phyloP scores from a whole-genome alignment of 83 land plant species.

The Diphasiastrum complanatum region DNA sequence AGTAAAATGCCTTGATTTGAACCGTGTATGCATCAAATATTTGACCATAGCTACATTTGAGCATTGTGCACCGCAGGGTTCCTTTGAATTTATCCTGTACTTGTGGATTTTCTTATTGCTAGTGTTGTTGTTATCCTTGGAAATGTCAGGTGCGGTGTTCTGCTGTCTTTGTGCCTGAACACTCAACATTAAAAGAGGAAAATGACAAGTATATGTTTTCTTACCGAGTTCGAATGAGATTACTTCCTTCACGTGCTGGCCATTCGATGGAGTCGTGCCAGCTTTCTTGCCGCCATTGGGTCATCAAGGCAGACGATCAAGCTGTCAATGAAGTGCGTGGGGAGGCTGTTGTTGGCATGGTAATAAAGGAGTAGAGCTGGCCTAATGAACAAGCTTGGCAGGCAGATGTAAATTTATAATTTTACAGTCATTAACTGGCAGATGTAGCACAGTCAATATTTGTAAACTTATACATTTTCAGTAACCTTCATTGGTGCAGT shows the following conservation, averaged over 20 bases:
- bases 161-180: slow-evolving; percentile 59
- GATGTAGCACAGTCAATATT: no score
- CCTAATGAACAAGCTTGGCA: no score
- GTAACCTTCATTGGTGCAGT: slow-evolving; percentile 35
- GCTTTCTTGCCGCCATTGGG: slow-evolving; percentile 58
- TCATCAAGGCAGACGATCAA: slow-evolving; percentile 38
- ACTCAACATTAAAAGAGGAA: slow-evolving; percentile 17
- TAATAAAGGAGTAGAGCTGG: no score
- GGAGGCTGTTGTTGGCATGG: slow-evolving; percentile 71
- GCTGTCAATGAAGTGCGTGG: slow-evolving; percentile 37
- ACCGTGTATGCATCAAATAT: no score
- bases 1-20: no score
- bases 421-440: no score
- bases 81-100: no score
- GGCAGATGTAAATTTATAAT: no score
- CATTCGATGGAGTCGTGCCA: slow-evolving; percentile 46
- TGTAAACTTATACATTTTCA: background rate
- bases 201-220: slow-evolving; percentile 31
- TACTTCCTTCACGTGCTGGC: slow-evolving; percentile 39
- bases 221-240: slow-evolving; percentile 60
- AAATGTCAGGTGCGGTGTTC: slow-evolving; percentile 65
- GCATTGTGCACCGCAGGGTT: no score
- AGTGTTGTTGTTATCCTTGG: background rate
- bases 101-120: no score
- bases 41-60: no score